Evolutionary conservation across 2,329 filamentous ascomycete genomes (phyloP), one percentile per base, ranked within the genome.

Genomic region (Rosellinia necatrix): DNA sequence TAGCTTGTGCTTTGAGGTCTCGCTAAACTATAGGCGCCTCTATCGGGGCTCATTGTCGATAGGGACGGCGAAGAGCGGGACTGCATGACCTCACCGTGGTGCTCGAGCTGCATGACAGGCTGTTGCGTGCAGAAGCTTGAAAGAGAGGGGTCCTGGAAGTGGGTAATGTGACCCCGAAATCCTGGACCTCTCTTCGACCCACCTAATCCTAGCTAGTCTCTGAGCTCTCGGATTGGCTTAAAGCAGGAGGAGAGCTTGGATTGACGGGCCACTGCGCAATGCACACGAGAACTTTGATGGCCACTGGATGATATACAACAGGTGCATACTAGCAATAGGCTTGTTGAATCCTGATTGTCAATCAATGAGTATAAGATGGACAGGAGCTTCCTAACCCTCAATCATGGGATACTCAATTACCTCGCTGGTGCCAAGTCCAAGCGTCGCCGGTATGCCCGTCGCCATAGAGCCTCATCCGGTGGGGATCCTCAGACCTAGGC

Each of bases 91-190:
- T 62, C 60, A 60, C 48, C 38, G 43, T 35, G 48, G 48, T 49
- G 44, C 50, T 52, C 32, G 22, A 56, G 42, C 24, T 56, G 58
- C 57, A 42, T 22, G 52, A 38, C 43, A 53, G 37, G 30, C 42
- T 56, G 41, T 50, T 58, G 54, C 48, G 51, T 58, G 49, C 52
- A 64, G 62, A 60, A 65, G 61, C 59, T 63, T 53, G 59, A 60
- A 53, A 61, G 59, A 46, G 60, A 60, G 59, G 64, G 56, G 63
- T 61, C 61, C 60, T 60, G 49, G 58, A 64, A 62, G 63, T 67
- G 65, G 66, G 59, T 63, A 65, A 66, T 54, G 49, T 47, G 38
- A 44, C 51, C 46, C 50, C 56, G 49, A 53, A 55, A 54, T 47
- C 59, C 57, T 52, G 62, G 62, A 56, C 32, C 19, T 29, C 35